Conservation (phyloP, 106 monocot species). For the Platanthera guangdongensis region DNA sequence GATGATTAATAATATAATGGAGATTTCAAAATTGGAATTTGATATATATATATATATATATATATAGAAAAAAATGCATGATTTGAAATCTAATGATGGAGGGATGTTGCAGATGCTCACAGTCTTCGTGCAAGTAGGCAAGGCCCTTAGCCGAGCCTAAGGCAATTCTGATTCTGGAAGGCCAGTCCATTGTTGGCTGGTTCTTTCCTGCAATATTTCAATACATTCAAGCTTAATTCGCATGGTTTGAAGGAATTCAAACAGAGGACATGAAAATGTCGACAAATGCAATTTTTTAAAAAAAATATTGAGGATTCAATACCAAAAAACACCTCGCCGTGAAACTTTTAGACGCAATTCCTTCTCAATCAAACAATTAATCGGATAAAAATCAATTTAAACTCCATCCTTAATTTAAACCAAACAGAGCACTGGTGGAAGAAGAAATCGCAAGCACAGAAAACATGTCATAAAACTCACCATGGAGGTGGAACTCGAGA, state of each 20-base stretch:
- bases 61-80: background rate
- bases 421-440: too few relatives aligned
- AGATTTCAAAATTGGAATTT: background rate
- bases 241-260: background rate
- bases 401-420: too few relatives aligned
- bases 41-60: background rate
- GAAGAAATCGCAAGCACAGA: background rate
- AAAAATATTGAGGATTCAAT: too few relatives aligned
- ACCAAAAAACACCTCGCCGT: too few relatives aligned
- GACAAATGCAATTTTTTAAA: too few relatives aligned
- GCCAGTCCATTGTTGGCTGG: conserved; percentile 58
- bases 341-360: too few relatives aligned
- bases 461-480: conserved; percentile 11
- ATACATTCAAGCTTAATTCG: background rate
- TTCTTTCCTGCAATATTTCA: conserved; percentile 39
- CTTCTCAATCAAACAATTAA: too few relatives aligned
- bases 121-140: conserved; percentile 90
- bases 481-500: conserved; percentile 77
- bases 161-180: conserved; percentile 72
- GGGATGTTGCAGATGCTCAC: conserved; percentile 79
- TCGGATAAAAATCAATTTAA: too few relatives aligned
- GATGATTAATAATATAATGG: background rate
- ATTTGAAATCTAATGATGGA: conserved; percentile 18
- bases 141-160: conserved; percentile 90
- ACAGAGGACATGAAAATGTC: background rate